Evolutionary conservation across 2,329 filamentous ascomycete species (phyloP).

Genomic region (Plenodomus tracheiphilus): DNA sequence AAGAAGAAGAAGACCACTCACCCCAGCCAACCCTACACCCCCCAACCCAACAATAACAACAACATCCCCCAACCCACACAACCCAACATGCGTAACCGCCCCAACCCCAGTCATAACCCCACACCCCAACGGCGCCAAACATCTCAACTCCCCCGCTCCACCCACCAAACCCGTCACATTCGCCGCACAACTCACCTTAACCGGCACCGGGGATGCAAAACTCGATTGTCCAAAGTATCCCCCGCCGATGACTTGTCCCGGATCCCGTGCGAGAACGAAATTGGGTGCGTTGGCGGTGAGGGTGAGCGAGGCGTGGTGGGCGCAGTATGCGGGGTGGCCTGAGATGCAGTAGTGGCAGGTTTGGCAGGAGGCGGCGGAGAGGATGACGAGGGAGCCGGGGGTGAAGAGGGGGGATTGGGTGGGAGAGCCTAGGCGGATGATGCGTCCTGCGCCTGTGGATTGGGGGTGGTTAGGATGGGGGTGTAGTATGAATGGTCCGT

Average conservation of each 20-base stretch:
- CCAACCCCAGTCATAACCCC: slow-evolving; percentile 53
- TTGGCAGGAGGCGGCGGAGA: slow-evolving; percentile 53
- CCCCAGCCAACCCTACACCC: slow-evolving; percentile 48
- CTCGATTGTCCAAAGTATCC: slow-evolving; percentile 56
- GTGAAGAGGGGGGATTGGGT: slow-evolving; percentile 45
- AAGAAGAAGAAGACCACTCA: too few species aligned
- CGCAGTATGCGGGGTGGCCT: slow-evolving; percentile 54
- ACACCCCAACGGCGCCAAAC: slow-evolving; percentile 52
- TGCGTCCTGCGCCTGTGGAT: slow-evolving; percentile 51
- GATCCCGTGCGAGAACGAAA: slow-evolving; percentile 34
- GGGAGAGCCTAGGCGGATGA: slow-evolving; percentile 47
- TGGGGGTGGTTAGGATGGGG: background rate
- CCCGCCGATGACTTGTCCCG: slow-evolving; percentile 36
- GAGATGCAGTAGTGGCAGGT: slow-evolving; percentile 53
- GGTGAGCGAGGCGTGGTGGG: slow-evolving; percentile 38
- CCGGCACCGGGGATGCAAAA: slow-evolving; percentile 47
- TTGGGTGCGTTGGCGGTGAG: slow-evolving; percentile 48
- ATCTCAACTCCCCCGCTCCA: slow-evolving; percentile 46
- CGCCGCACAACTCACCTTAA: slow-evolving; percentile 48
- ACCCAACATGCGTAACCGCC: slow-evolving; percentile 45
- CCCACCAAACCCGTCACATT: slow-evolving; percentile 47
- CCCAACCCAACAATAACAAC: slow-evolving; percentile 51
- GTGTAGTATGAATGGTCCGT: too few species aligned
- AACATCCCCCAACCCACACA: slow-evolving; percentile 41
- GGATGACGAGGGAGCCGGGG: slow-evolving; percentile 52